These are phyloP conservation scores for Cytospora piceae DNA, from an alignment of 2,329 filamentous ascomycete species.

Conservation along the genomic window DNA sequence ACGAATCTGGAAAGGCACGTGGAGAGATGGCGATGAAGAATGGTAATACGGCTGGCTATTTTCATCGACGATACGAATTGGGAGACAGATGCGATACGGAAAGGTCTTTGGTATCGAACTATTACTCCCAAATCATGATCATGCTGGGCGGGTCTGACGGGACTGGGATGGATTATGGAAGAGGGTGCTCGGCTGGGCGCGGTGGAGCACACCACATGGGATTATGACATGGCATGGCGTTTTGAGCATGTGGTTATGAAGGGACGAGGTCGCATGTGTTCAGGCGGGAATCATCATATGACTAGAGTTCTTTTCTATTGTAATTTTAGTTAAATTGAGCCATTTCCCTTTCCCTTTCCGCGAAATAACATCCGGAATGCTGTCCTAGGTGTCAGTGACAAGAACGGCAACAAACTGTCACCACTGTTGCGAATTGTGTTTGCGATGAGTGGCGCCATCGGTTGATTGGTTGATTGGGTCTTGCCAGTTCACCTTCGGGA, in stretches of 20 bases:
- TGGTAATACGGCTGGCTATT: slow-evolving; percentile 14
- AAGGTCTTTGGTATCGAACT: not conserved
- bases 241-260: slow-evolving; percentile 3
- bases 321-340: not conserved
- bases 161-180: not conserved
- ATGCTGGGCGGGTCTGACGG: not conserved
- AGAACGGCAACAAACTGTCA: not conserved
- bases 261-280: slow-evolving; percentile 6
- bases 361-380: not conserved
- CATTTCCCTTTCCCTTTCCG: not conserved
- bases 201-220: not conserved
- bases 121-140: not conserved
- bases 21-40: slow-evolving; percentile 1
- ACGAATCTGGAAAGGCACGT: not conserved
- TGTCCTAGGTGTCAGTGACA: not conserved
- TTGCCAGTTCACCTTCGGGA: not conserved
- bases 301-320: not conserved
- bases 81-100: not conserved
- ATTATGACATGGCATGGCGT: slow-evolving; percentile 11
- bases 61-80: not conserved
- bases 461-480: not conserved
- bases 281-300: not conserved
- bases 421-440: not conserved
- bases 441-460: not conserved
- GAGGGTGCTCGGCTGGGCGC: not conserved